Conservation (phyloP, 2,329 filamentous ascomycete species). For the Aspergillus sp. region DNA sequence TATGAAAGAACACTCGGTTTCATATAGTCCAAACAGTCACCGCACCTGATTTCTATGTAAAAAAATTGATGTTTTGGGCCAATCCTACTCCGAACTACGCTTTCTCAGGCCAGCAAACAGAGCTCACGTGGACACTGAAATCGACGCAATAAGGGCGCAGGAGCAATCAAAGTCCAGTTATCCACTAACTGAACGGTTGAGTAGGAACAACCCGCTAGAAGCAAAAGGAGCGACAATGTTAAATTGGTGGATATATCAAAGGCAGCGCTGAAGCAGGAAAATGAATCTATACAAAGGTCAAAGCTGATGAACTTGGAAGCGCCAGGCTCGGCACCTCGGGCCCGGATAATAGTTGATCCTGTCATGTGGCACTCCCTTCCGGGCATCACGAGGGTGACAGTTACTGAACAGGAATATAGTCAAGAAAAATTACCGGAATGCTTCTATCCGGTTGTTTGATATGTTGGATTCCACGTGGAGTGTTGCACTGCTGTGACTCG, state of each 20-base stretch:
- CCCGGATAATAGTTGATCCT: not conserved
- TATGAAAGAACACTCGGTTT: not conserved
- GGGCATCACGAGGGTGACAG: not conserved
- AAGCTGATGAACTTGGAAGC: not conserved
- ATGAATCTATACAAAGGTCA: conserved; percentile 9
- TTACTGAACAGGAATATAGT: too few species aligned
- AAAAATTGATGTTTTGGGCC: not conserved
- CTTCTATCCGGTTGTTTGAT: too few species aligned
- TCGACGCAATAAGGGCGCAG: not conserved
- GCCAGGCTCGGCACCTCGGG: not conserved
- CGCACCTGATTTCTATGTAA: not conserved
- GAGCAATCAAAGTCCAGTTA: not conserved
- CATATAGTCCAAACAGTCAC: not conserved
- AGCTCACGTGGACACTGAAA: conserved; percentile 3
- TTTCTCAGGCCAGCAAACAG: conserved; percentile 1
- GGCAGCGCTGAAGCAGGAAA: not conserved
- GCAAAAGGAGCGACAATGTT: not conserved
- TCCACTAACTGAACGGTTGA: not conserved
- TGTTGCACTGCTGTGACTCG: too few species aligned
- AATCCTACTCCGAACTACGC: not conserved
- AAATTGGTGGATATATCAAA: not conserved
- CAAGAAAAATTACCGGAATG: too few species aligned
- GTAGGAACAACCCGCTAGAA: not conserved
- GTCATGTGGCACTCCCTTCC: conserved; percentile 2
- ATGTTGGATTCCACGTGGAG: too few species aligned